These are phyloP conservation scores for Rubia balearica DNA, from an alignment of 305 asterid species.

Conservation along the genomic window DNA sequence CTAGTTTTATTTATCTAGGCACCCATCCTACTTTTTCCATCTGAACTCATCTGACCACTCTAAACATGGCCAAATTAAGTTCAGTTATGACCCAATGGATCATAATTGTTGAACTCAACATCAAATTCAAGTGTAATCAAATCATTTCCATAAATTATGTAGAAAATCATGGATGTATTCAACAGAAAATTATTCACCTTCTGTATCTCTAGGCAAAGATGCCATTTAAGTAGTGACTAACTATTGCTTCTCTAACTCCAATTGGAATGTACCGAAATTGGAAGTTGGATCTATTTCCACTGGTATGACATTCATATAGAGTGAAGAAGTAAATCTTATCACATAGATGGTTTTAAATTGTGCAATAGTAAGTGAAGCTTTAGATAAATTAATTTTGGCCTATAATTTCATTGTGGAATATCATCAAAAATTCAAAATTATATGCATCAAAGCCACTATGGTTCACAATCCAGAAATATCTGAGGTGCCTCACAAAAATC, in stretches of 20 bases:
- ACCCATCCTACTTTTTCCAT: background rate
- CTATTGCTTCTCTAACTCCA: background rate
- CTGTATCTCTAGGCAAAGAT: background rate
- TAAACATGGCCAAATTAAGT: background rate
- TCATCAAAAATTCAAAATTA: background rate
- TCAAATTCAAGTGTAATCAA: background rate
- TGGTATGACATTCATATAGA: background rate
- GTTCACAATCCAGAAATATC: background rate
- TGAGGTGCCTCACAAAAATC: conserved; percentile 4
- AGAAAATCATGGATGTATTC: background rate
- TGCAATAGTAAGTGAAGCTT: background rate
- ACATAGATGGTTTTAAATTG: background rate
- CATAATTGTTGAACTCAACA: background rate
- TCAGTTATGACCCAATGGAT: background rate
- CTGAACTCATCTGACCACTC: conserved; percentile 1
- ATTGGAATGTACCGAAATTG: background rate
- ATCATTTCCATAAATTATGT: background rate
- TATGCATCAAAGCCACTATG: background rate
- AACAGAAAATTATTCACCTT: background rate
- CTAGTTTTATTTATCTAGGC: background rate
- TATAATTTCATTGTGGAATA: background rate
- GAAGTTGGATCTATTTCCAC: background rate
- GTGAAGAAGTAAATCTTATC: background rate
- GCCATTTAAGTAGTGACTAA: background rate
- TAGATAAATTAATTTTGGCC: background rate